Base-by-base conservation (phyloP, 352 stramenopile species). In the Phytophthora idaei region DNA sequence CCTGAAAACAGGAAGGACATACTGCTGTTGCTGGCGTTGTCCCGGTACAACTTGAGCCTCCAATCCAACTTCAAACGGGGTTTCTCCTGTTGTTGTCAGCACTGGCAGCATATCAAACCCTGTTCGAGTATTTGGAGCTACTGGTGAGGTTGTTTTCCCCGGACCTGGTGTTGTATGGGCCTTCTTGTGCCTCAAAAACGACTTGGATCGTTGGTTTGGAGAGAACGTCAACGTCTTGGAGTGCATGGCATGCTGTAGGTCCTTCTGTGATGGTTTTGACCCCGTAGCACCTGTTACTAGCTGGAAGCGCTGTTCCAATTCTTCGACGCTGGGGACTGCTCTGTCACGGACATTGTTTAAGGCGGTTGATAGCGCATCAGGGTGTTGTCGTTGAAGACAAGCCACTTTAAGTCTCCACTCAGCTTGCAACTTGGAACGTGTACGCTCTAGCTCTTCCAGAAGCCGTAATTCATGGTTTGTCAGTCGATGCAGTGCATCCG, bases 401-500 rank as follows among this genome's bases (percentile, higher is more conserved):
- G 67, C 70, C 49, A 90, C 45, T 68, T 92, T 92, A 52, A 91
- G 64, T 2, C 80, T 67, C 82, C 84, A 91, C 57, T 94, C 83
- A 1, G 75, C 67, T 46, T 91, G 80, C 21, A 94, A 73, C 55
- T 85, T 90, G 29, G 71, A 74, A 0, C 86, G 73, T 27, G 86
- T 94, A 12, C 86, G 73, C 44, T 94, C 83, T n/a, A 94, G 72
- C 58, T 94, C 86, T 31, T 92, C 86, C 6, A 94, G 67, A 48
- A 94, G 61, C 5, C 84, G 80, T 15, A 92, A 65, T 41, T 94
- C 86, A 73, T 94, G 86, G 65, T 92, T 89, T 0, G 83, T 92
- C 11, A 94, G 73, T 0, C 84, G 80, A 41, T 88, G 79, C 11
- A 94, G 73, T 11, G 80, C 71, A 53, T 94, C 86, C 0, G 86